Percentiles rank a stretch among this genome's conserved stretches.
These are phyloP conservation scores for Boletus patriciae DNA, from an alignment of 768 basidiomycete species.

Conservation along the genomic window DNA sequence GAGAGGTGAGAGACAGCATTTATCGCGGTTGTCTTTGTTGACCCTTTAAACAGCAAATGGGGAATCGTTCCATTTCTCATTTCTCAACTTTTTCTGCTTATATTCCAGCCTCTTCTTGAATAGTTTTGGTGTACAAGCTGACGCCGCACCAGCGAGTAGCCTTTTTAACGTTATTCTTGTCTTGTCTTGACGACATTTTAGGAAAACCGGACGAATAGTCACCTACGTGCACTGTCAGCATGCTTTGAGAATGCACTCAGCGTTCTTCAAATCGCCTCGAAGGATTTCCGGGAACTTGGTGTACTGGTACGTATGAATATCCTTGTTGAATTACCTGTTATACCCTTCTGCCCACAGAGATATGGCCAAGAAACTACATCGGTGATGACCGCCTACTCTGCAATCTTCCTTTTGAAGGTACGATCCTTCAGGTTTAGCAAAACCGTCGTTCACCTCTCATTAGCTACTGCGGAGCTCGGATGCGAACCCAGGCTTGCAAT, in stretches of 20 bases:
- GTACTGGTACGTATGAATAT: conserved; percentile 62
- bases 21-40: background rate
- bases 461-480: conserved; percentile 71
- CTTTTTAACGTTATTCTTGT: conserved; percentile 1
- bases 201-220: conserved; percentile 59
- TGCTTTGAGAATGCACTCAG: conserved; percentile 77
- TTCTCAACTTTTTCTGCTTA: conserved; percentile 73
- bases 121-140: conserved; percentile 74
- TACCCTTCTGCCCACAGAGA: conserved; percentile 44
- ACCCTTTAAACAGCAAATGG: conserved; percentile 53
- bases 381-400: conserved; percentile 84
- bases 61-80: conserved; percentile 71
- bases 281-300: conserved; percentile 70
- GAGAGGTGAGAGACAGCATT: conserved; percentile 45
- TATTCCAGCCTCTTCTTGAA: conserved; percentile 82
- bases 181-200: conserved; percentile 24
- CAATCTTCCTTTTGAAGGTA: conserved; percentile 77
- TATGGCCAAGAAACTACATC: conserved; percentile 85
- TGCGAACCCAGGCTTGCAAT: conserved; percentile 53
- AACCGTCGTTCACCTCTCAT: conserved; percentile 1
- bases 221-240: conserved; percentile 63
- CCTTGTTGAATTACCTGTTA: conserved; percentile 19
- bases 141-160: conserved; percentile 52
- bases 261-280: conserved; percentile 66
- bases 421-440: conserved; percentile 6